Conservation (phyloP, 441 rosid species). For the California macrophylla region DNA sequence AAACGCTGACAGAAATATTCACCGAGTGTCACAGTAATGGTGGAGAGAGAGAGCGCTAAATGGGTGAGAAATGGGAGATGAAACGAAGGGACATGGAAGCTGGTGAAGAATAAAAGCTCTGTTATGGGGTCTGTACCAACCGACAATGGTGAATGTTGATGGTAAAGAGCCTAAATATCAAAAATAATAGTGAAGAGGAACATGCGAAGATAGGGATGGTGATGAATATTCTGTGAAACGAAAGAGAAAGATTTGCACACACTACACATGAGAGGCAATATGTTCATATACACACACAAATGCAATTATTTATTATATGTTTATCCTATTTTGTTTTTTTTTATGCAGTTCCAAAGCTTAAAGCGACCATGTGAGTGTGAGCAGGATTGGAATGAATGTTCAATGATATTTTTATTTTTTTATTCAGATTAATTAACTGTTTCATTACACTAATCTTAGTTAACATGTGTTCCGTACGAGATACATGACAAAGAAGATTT, state of each 20-base stretch:
- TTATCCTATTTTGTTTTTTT: too few relatives aligned
- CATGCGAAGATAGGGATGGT: constrained; percentile 11
- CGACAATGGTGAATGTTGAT: constrained; percentile 31
- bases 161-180: neutral
- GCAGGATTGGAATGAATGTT: neutral
- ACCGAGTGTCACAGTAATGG: neutral
- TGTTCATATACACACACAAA: neutral
- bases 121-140: constrained; percentile 15
- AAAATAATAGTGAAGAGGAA: neutral
- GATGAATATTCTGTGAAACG: constrained; percentile 5
- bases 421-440: too few relatives aligned
- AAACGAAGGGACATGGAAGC: constrained; percentile 27
- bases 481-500: too few relatives aligned
- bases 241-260: neutral
- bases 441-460: too few relatives aligned
- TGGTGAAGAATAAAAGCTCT: constrained; percentile 13
- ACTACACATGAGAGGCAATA: neutral
- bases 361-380: neutral
- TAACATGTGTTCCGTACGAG: too few relatives aligned
- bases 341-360: neutral
- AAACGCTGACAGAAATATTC: neutral
- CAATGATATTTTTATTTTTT: neutral
- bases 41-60: neutral
- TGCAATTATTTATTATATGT: too few relatives aligned
- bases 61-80: constrained; percentile 22